phyloP scores from a whole-genome alignment of 805 yeast species.

The Candida coleopterorum region DNA sequence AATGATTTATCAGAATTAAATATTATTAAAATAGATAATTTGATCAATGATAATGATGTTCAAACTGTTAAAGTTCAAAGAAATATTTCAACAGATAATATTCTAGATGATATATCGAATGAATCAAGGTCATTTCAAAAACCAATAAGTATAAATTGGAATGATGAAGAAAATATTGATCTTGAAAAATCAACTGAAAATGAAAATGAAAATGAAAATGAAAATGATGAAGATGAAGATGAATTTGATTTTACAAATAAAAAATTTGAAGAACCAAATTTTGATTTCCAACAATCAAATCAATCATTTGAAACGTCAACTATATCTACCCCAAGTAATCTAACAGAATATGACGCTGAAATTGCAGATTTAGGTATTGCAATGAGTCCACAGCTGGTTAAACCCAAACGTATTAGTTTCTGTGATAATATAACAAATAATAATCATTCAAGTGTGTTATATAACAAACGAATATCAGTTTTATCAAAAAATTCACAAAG shows the following conservation, averaged over 20 bases:
- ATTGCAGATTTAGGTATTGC: conserved; percentile 41
- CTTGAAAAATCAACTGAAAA: conserved; percentile 20
- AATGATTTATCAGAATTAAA: conserved; percentile 36
- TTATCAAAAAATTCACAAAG: conserved; percentile 29
- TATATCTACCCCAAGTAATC: conserved; percentile 32
- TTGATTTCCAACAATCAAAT: conserved; percentile 1
- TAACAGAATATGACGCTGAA: conserved; percentile 36
- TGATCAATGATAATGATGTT: conserved; percentile 24
- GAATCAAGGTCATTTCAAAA: conserved; percentile 29
- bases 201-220: not conserved
- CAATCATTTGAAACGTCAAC: conserved; percentile 14
- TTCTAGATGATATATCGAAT: conserved; percentile 8
- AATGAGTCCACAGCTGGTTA: conserved; percentile 32
- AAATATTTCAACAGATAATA: conserved; percentile 10
- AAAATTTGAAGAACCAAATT: not conserved
- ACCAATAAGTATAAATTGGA: conserved; percentile 41
- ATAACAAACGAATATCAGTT: conserved; percentile 5
- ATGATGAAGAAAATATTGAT: conserved; percentile 29
- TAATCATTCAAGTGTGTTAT: not conserved
- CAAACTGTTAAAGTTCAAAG: conserved; percentile 9
- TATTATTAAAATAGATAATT: conserved; percentile 32
- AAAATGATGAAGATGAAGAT: conserved; percentile 4
- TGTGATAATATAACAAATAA: conserved; percentile 12
- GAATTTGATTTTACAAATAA: conserved; percentile 2
- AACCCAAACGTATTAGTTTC: conserved; percentile 23